phyloP scores from a whole-genome alignment of 192 early-diverging fungal species.

The Gaertneriomyces semiglobifer region DNA sequence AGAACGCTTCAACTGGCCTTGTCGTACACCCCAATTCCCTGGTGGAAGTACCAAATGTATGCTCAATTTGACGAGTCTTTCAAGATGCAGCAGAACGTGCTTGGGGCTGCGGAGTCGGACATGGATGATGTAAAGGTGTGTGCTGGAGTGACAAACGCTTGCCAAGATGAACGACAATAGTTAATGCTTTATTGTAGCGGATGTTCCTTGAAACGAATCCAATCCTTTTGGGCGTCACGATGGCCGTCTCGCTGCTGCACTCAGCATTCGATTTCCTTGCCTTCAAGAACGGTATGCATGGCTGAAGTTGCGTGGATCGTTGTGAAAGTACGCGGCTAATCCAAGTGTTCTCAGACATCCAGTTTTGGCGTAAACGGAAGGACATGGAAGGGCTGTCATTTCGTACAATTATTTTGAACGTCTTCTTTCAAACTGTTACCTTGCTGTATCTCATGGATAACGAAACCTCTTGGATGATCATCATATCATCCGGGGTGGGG shows the following conservation, averaged over 20 bases:
- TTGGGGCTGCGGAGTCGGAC: conserved; percentile 55
- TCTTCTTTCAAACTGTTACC: conserved; percentile 80
- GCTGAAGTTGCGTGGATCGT: conserved; percentile 2
- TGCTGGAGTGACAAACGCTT: background rate
- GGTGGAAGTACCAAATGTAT: conserved; percentile 74
- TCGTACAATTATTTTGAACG: conserved; percentile 73
- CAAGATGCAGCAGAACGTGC: conserved; percentile 50
- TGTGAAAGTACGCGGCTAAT: conserved; percentile 3
- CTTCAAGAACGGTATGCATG: conserved; percentile 79
- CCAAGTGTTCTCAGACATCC: conserved; percentile 57
- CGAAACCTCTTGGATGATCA: conserved; percentile 81
- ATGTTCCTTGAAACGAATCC: conserved; percentile 92
- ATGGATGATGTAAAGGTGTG: conserved; percentile 75
- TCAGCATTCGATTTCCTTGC: conserved; percentile 87
- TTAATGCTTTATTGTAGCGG: conserved; percentile 38
- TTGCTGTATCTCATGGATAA: conserved; percentile 87
- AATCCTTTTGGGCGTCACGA: conserved; percentile 68
- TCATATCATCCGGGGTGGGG: conserved; percentile 77
- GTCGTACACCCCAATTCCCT: conserved; percentile 58
- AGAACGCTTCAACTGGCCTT: conserved; percentile 65
- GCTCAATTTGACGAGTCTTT: conserved; percentile 65
- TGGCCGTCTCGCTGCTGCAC: conserved; percentile 76
- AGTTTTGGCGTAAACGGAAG: conserved; percentile 84
- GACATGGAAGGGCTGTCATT: conserved; percentile 80
- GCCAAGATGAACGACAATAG: background rate